phyloP scores from a whole-genome alignment of 2,329 filamentous ascomycete species.

The Onygenales sp. region DNA sequence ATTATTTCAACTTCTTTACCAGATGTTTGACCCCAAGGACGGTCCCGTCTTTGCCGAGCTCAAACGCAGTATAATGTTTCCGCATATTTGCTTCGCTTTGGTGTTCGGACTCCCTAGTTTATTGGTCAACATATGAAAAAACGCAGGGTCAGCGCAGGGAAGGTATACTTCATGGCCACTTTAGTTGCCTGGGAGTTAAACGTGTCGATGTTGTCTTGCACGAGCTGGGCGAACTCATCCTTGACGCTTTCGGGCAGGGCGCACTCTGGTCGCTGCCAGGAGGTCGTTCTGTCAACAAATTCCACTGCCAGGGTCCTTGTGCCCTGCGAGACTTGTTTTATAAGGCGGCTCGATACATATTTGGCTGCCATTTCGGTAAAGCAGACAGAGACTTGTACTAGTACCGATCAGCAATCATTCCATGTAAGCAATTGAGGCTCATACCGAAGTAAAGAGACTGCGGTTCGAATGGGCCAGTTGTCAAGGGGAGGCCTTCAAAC shows the following conservation, averaged over 20 bases:
- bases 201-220: conserved; percentile 5
- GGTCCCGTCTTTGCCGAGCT: background rate
- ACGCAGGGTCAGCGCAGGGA: background rate
- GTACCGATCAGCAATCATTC: too few species aligned
- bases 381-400: too few species aligned
- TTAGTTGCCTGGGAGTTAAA: conserved; percentile 4
- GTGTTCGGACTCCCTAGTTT: conserved; percentile 6
- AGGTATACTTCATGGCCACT: conserved; percentile 8
- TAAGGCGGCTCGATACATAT: conserved; percentile 9
- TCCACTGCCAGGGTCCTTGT: conserved; percentile 6
- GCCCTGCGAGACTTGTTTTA: conserved; percentile 6
- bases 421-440: too few species aligned
- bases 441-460: too few species aligned
- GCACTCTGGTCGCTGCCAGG: conserved; percentile 6
- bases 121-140: background rate
- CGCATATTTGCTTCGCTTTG: conserved; percentile 5
- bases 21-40: too few species aligned
- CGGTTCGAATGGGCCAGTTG: too few species aligned
- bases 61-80: conserved; percentile 5
- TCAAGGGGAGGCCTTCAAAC: too few species aligned
- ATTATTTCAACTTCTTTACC: too few species aligned
- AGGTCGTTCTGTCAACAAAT: conserved; percentile 7
- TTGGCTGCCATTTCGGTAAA: background rate
- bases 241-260: conserved; percentile 3
- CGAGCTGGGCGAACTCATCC: conserved; percentile 6